These are phyloP conservation scores for Exophiala dermatitidis DNA, from an alignment of 2,329 filamentous ascomycete genomes.

Conservation along the genomic window DNA sequence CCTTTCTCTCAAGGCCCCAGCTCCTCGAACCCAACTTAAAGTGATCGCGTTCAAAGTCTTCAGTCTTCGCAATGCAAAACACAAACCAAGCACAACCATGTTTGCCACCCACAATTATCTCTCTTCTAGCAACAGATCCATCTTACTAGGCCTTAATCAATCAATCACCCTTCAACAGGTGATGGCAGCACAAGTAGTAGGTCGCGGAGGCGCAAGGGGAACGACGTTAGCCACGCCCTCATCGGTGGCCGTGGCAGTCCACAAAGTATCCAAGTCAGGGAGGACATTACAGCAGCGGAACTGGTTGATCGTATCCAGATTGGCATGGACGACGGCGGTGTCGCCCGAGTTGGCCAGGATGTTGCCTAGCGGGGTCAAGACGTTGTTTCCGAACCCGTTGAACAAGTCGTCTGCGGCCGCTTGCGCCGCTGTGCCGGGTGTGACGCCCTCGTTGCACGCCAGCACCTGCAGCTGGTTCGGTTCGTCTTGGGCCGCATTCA, in stretches of 20 bases:
- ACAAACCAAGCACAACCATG: no score
- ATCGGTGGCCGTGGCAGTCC: slow-evolving; percentile 6
- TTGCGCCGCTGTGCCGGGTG: slow-evolving; percentile 2
- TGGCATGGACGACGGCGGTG: not conserved
- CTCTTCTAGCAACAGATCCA: not conserved
- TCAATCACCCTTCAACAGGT: slow-evolving; percentile 2
- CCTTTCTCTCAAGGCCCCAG: no score
- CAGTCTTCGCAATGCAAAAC: no score
- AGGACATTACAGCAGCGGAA: slow-evolving; percentile 14
- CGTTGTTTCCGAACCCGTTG: slow-evolving; percentile 6
- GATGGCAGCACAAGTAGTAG: slow-evolving; percentile 7
- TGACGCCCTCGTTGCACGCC: slow-evolving; percentile 6
- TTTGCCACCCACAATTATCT: not conserved
- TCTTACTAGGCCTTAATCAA: not conserved
- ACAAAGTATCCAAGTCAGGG: slow-evolving; percentile 9
- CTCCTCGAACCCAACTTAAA: no score
- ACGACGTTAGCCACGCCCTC: slow-evolving; percentile 8
- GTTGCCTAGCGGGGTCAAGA: slow-evolving; percentile 8
- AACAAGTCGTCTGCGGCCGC: slow-evolving; percentile 7
- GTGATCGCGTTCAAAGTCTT: no score
- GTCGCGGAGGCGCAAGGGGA: slow-evolving; percentile 4
- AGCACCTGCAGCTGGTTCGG: slow-evolving; percentile 9
- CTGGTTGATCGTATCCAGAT: slow-evolving; percentile 12
- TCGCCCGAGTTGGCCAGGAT: slow-evolving; percentile 5
- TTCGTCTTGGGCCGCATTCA: slow-evolving; percentile 9